These are phyloP conservation scores for Leptoxyphium fumago DNA, from an alignment of 2,329 filamentous ascomycete species.

Conservation along the genomic window DNA sequence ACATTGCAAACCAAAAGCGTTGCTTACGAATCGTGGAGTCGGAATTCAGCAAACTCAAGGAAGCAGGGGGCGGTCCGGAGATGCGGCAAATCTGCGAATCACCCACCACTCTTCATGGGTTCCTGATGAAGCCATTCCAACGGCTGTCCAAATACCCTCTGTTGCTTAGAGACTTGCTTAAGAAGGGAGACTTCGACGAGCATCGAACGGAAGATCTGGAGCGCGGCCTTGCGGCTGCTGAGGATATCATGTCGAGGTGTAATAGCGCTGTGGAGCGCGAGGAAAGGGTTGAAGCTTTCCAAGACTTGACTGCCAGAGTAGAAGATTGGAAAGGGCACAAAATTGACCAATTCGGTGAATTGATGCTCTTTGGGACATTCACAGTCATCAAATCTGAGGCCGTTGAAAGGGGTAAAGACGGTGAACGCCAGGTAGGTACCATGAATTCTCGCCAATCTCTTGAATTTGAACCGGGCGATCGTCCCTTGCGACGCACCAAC, in stretches of 20 bases:
- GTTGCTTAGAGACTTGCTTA: slow-evolving; percentile 71
- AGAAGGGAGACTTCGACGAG: slow-evolving; percentile 63
- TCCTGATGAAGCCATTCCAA: slow-evolving; percentile 93
- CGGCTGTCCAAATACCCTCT: slow-evolving; percentile 88
- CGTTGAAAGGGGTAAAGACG: slow-evolving; percentile 49
- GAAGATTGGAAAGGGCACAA: slow-evolving; percentile 96
- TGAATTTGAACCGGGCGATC: background rate
- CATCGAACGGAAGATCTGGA: slow-evolving; percentile 57
- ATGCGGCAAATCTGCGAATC: slow-evolving; percentile 66
- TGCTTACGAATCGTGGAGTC: slow-evolving; percentile 72
- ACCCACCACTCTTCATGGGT: slow-evolving; percentile 76
- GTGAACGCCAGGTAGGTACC: slow-evolving; percentile 67
- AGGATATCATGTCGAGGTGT: slow-evolving; percentile 66
- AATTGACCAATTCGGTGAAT: slow-evolving; percentile 77
- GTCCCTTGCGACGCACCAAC: background rate
- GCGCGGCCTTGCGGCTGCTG: slow-evolving; percentile 65
- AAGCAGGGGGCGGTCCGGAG: slow-evolving; percentile 49
- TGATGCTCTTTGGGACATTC: slow-evolving; percentile 80
- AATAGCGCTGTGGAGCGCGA: slow-evolving; percentile 87
- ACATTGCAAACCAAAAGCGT: slow-evolving; percentile 90
- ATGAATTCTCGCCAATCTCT: slow-evolving; percentile 3
- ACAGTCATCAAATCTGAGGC: slow-evolving; percentile 59
- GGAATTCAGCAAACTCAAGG: slow-evolving; percentile 73
- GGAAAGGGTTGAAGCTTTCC: slow-evolving; percentile 66
- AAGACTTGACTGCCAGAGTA: slow-evolving; percentile 67